Evolutionary conservation across 345 rosid species (phyloP), one percentile per base, ranked within the genome.

Genomic region (Populus davidiana): DNA sequence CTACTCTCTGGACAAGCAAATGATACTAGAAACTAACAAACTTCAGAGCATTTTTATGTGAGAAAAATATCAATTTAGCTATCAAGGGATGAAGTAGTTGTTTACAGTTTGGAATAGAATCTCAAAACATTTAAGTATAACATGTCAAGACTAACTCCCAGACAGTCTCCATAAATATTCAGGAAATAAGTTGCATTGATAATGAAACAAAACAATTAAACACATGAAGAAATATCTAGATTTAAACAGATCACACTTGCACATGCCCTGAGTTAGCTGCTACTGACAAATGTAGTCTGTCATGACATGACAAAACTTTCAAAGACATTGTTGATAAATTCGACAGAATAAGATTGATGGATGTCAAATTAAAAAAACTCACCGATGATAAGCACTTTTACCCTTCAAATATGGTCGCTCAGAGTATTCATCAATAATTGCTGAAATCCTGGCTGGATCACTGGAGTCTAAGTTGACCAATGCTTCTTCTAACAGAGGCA

Each of bases 341-440:
- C 20, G 27, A 75, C 62, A 44, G 27, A n/a, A 52, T 3, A 14
- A 69, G 64, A 41, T 33, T 35, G 25, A 5, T 49, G 21, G 6
- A 47, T 13, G 38, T 29, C 17, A 69, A 70, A 43, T 65, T 29
- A 54, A 70, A 65, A 33, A 70, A 79, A 72, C 90, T 83, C 72
- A 87, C 97, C 93, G 76, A 76, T 77, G 86, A 82, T 72, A 91
- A 70, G 87, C 81, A 89, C 94, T 94, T 74, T 81, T 79, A 80
- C 86, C 91, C 78, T 89, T 92, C 78, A 92, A 74, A 56, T 23
- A 50, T 23, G 96, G 93, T 47, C 77, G 80, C 87, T 87, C 84
- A 61, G 90, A 78, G 85, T 84, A 89, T 71, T 80, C 76, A 84
- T 86, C 81, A 69, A 93, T 88, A 76, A 91, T 81, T 77, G 85